These are phyloP conservation scores for Patellifolia procumbens DNA, from an alignment of 179 eudicot genomes.

Conservation along the genomic window DNA sequence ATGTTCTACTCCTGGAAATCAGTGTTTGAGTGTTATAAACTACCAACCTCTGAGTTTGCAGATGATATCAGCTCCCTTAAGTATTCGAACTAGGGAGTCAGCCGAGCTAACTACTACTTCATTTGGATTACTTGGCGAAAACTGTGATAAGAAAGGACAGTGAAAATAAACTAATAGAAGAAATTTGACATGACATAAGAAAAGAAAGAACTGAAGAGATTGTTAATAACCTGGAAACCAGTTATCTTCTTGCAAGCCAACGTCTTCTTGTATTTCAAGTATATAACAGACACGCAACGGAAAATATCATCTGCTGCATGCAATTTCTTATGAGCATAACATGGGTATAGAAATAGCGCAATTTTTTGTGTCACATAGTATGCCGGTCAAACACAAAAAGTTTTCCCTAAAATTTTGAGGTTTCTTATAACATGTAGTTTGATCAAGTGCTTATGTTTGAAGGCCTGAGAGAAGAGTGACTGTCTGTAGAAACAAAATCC, in stretches of 20 bases:
- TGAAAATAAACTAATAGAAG: background rate
- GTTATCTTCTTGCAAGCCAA: slow-evolving; percentile 65
- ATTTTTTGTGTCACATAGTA: too few relatives aligned
- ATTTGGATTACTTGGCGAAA: slow-evolving; percentile 66
- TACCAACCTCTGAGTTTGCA: slow-evolving; percentile 65
- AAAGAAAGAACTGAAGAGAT: background rate
- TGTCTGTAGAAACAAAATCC: background rate
- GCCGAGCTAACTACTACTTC: slow-evolving; percentile 75
- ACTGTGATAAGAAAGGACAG: slow-evolving; percentile 42
- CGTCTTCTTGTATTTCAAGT: slow-evolving; percentile 61
- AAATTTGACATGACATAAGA: too few relatives aligned
- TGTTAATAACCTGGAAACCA: slow-evolving; percentile 66
- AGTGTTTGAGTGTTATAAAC: background rate
- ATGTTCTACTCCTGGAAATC: background rate
- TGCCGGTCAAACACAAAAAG: too few relatives aligned
- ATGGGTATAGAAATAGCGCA: too few relatives aligned
- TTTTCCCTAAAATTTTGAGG: too few relatives aligned
- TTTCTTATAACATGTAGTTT: too few relatives aligned
- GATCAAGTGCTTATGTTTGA: too few relatives aligned
- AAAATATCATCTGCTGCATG: slow-evolving; percentile 48
- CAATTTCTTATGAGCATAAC: slow-evolving; percentile 20
- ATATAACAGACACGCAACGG: slow-evolving; percentile 46
- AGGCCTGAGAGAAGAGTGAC: too few relatives aligned
- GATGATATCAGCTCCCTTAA: slow-evolving; percentile 53
- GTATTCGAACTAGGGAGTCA: slow-evolving; percentile 71